Base-by-base conservation (phyloP, 1,284 basidiomycete genomes). In the Tilletia indica region DNA sequence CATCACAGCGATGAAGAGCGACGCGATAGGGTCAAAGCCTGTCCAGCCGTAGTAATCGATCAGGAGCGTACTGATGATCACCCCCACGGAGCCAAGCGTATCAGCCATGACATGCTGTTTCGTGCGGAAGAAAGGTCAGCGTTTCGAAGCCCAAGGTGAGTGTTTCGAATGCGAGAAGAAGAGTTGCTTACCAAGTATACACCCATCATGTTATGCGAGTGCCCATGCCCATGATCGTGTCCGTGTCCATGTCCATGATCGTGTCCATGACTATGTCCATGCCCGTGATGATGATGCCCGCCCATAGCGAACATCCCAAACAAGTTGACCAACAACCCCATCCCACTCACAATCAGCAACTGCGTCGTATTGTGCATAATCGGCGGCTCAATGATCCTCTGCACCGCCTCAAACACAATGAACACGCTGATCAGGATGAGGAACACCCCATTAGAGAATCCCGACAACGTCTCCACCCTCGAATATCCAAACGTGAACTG, bases 301-400 rank as follows among this genome's bases (percentile, higher is more conserved):
- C 97, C 97, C 87, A 97, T 99, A 0, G 97, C 97, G 85, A 95
- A 94, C 95, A 99, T 97, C 42, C 97, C 97, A 80, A 98, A 98
- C 39, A 99, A 85, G 84, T 99, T 99, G 71, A 99, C 95, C 0
- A 87, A 92, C 11, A 99, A 86, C 1, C 97, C 97, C 48, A 97
- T 86, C 1, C 90, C 89, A 77, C 93, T 95, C 66, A 99, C 92
- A 0, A 97, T 87, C 42, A 99, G 86, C 2, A 99, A 87, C 82
- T 98, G 96, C 73, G 89, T 92, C 6, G 94, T 98, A 81, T 95
- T 95, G 76, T 78, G 71, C 94, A 99, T 99, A 79, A 96, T 94
- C 0, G 97, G 97, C 38, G 97, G 97, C 79, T 98, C 91, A 77
- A 98, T 85, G 91, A 99, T 89, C 77, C 97, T 88, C 85, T 99